phyloP scores from a whole-genome alignment of 805 yeast genomes.

The Wickerhamomyces canadensis region DNA sequence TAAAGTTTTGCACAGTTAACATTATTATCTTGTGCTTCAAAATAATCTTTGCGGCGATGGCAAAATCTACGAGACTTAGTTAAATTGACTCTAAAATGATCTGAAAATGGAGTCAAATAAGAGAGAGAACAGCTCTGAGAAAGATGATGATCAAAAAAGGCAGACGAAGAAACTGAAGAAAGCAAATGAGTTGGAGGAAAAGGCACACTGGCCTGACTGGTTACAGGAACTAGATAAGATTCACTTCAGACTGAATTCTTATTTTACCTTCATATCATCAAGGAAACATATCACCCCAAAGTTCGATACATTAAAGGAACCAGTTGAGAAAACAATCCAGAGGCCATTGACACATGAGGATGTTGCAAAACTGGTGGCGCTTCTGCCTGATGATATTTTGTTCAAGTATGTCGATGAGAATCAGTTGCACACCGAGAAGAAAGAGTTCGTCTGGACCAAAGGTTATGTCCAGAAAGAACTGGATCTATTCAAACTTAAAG shows the following conservation, averaged over 20 bases:
- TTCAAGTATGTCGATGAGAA: conserved; percentile 78
- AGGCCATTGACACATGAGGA: conserved; percentile 44
- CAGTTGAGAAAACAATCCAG: conserved; percentile 46
- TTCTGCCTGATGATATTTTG: conserved; percentile 65
- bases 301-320: conserved; percentile 44
- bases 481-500: conserved; percentile 46
- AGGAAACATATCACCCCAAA: conserved; percentile 57
- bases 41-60: too few relatives aligned
- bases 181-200: neutral
- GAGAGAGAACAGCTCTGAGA: too few relatives aligned
- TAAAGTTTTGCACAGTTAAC: too few relatives aligned
- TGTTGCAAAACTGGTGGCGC: conserved; percentile 53
- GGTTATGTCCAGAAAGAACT: conserved; percentile 54
- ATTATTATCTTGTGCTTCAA: too few relatives aligned
- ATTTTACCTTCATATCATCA: conserved; percentile 56
- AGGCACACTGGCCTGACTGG: conserved; percentile 21
- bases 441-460: conserved; percentile 30
- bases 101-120: too few relatives aligned
- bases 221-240: conserved; percentile 39
- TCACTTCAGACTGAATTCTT: conserved; percentile 50
- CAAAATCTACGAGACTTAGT: too few relatives aligned
- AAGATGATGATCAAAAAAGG: too few relatives aligned
- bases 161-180: neutral
- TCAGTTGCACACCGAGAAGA: conserved; percentile 40
- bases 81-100: too few relatives aligned